Percentiles rank a stretch among this genome's conserved stretches.
These are phyloP conservation scores for Papiliotrema nemorosa DNA, from an alignment of 1,284 basidiomycete genomes.

Conservation along the genomic window DNA sequence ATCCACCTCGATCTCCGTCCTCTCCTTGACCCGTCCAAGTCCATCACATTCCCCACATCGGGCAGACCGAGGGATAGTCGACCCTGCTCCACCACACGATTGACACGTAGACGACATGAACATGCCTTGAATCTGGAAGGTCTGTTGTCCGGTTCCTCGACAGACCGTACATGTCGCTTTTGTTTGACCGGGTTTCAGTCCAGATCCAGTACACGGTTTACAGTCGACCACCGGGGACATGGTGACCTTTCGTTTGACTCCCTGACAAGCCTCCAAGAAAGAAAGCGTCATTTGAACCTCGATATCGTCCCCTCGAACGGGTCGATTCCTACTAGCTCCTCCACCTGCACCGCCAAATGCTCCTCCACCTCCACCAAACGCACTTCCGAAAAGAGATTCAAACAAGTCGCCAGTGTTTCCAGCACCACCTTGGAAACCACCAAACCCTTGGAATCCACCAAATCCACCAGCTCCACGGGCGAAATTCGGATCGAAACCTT, in stretches of 20 bases:
- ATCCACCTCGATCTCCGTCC: conserved; percentile 74
- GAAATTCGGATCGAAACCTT: conserved; percentile 88
- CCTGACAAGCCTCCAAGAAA: conserved; percentile 93
- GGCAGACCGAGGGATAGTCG: conserved; percentile 70
- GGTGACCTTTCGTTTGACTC: conserved; percentile 71
- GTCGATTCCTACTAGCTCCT: conserved; percentile 50
- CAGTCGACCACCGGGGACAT: conserved; percentile 83
- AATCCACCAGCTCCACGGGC: conserved; percentile 62
- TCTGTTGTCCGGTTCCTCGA: conserved; percentile 80
- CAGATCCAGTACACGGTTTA: conserved; percentile 76
- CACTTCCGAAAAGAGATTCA: conserved; percentile 77
- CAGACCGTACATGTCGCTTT: conserved; percentile 76
- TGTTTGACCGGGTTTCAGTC: conserved; percentile 83
- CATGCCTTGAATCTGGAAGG: conserved; percentile 94
- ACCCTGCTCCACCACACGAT: conserved; percentile 79
- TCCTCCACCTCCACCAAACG: conserved; percentile 49
- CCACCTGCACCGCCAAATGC: conserved; percentile 51
- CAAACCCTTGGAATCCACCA: conserved; percentile 65
- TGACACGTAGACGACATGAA: conserved; percentile 94
- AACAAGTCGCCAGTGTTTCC: conserved; percentile 67
- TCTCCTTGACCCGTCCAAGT: conserved; percentile 78
- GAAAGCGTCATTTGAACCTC: conserved; percentile 72
- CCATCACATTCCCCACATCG: conserved; percentile 81
- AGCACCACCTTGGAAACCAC: conserved; percentile 61
- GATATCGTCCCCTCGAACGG: conserved; percentile 72